These are phyloP conservation scores for Magnaporthiopsis rhizophila DNA, from an alignment of 2,329 filamentous ascomycete species.

Conservation along the genomic window DNA sequence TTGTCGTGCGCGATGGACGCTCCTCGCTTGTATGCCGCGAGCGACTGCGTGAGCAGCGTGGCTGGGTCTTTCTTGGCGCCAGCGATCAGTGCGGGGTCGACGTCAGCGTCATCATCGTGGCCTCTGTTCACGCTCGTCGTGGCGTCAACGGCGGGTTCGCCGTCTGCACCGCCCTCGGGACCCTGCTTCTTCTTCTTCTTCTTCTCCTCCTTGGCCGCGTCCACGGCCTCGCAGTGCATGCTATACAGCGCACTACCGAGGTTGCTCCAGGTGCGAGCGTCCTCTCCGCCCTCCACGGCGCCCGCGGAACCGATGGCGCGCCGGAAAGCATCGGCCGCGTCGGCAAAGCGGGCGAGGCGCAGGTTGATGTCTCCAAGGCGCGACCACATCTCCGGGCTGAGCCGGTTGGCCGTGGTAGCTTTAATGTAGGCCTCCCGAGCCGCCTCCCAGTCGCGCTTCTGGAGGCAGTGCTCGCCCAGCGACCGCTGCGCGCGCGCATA, in stretches of 20 bases:
- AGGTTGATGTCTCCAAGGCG: constrained; percentile 83
- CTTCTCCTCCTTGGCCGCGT: constrained; percentile 25
- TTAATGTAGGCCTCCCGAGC: constrained; percentile 72
- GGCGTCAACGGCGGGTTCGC: constrained; percentile 17
- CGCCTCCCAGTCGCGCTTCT: constrained; percentile 54
- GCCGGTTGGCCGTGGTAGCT: constrained; percentile 69
- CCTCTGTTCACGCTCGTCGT: constrained; percentile 7
- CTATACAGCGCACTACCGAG: constrained; percentile 76
- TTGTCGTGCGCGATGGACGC: constrained; percentile 77
- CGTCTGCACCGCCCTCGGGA: constrained; percentile 20
- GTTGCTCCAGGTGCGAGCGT: constrained; percentile 93
- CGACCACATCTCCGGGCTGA: constrained; percentile 82
- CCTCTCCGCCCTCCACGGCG: constrained; percentile 65
- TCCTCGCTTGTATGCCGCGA: constrained; percentile 80
- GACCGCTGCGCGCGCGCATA: constrained; percentile 85
- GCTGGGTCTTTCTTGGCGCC: constrained; percentile 37
- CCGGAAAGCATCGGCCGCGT: constrained; percentile 76
- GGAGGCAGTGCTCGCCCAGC: constrained; percentile 70
- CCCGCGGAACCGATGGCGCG: constrained; percentile 62
- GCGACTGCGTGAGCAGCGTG: constrained; percentile 61
- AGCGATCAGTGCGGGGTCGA: constrained; percentile 12
- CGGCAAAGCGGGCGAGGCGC: constrained; percentile 65
- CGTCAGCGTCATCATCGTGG: constrained; percentile 19
- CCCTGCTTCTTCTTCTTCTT: constrained; percentile 1
- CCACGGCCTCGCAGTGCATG: constrained; percentile 48